Conservation (phyloP, 2,329 filamentous ascomycete species). For the Blumeria hordei region DNA sequence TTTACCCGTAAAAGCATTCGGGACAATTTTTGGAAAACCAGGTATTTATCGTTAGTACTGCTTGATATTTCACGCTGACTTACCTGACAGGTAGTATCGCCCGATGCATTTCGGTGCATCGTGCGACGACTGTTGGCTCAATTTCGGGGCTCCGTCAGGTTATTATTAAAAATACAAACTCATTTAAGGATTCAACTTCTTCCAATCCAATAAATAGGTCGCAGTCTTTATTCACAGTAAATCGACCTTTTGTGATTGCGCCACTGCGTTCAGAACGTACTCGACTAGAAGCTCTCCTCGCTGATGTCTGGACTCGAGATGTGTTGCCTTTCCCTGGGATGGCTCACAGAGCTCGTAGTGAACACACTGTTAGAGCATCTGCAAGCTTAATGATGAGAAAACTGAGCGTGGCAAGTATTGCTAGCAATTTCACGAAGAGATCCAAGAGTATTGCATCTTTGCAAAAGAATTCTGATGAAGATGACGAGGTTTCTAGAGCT, state of each 20-base stretch:
- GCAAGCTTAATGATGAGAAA: slow-evolving; percentile 74
- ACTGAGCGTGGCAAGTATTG: slow-evolving; percentile 59
- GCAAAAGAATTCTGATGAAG: slow-evolving; percentile 9
- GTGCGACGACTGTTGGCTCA: slow-evolving; percentile 48
- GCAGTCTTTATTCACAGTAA: slow-evolving; percentile 52
- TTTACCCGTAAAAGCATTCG: slow-evolving; percentile 48
- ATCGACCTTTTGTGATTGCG: slow-evolving; percentile 42
- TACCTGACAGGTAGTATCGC: slow-evolving; percentile 28
- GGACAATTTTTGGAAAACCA: slow-evolving; percentile 49
- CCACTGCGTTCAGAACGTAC: slow-evolving; percentile 54
- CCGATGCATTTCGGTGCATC: slow-evolving; percentile 52
- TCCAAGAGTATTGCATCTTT: slow-evolving; percentile 20
- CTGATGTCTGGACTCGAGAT: slow-evolving; percentile 68
- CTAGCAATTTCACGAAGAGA: slow-evolving; percentile 50
- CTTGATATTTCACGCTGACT: neutral
- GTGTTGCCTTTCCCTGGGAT: slow-evolving; percentile 65
- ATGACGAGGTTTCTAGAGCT: slow-evolving; percentile 5
- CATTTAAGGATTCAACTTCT: slow-evolving; percentile 29
- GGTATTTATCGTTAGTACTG: slow-evolving; percentile 19
- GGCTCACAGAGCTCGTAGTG: slow-evolving; percentile 34
- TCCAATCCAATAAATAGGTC: slow-evolving; percentile 42
- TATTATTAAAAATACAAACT: slow-evolving; percentile 66
- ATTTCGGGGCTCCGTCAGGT: slow-evolving; percentile 49
- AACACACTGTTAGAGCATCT: slow-evolving; percentile 53
- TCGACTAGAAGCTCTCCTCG: slow-evolving; percentile 47